Evolutionary conservation across 2,329 filamentous ascomycete species (phyloP), one percentile per base, ranked within the genome.

Genomic region (Westerdykella sp.): DNA sequence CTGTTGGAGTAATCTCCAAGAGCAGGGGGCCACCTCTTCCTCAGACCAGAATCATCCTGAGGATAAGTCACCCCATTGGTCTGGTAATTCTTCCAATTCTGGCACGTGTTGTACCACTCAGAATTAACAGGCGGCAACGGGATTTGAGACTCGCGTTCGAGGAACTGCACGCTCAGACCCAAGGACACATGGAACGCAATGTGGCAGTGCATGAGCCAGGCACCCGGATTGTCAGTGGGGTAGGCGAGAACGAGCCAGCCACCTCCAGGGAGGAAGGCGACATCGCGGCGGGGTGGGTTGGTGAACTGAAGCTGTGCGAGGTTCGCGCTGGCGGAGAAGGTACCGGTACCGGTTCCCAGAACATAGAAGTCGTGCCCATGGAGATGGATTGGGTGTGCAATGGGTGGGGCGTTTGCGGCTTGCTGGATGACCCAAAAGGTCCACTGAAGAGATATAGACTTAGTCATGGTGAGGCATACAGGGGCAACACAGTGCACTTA

Each of bases 301-400:
- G 46, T 45, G 46, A 66, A 67, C 14, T 54, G 56, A 2, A 72
- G 51, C 2, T 53, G 50, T n/a, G 43, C 43, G 14, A 39, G 35
- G 13, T 44, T 34, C 15, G 41, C 32, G n/a, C 28, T 25, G 12
- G 36, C 44, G 6, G 50, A 49, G 43, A 66, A 67, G 10, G 50
- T 54, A 1, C 67, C 63, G 7, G 46, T 44, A 18, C 65, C 61
- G 21, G 53, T 66, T 14, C 68, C 67, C 6, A 80, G 58, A 9
- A 80, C 64, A 59, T 77, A 73, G 64, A 79, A 79, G 51, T 79
- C 73, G 57, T 78, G 71, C 2, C 74, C 62, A 47, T 67, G 63
- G n/a, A 68, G 51, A 44, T 68, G 65, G 40, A 68, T 65, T 1
- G 64, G 65, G 45, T 64, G 60, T 5, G 70, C 63, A 44, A 65